Base-by-base conservation (phyloP, 2,329 filamentous ascomycete genomes). In the Aureobasidium sp. region DNA sequence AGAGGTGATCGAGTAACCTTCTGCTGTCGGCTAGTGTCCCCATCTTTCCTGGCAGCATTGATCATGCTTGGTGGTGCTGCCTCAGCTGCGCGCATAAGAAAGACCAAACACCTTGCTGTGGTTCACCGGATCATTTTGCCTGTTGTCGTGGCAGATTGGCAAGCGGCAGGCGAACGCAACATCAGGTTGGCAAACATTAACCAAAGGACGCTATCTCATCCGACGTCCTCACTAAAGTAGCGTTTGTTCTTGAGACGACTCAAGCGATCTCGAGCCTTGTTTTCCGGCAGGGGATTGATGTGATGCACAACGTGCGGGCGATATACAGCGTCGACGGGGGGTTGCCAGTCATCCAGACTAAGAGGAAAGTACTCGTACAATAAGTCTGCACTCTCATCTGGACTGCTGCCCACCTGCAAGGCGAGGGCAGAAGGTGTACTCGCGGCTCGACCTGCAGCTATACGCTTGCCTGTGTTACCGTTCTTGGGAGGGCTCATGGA, bases 291-390 rank as follows among this genome's bases (percentile, higher is more conserved):
- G 3, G 59, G 42, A 62, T 78, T 79, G 25, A 89, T 93, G 72
- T 97, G 92, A 74, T 97, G 93, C 3, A 97, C 92, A 16, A 96
- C 90, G 72, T 97, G 92, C 6, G 92, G 93, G 53, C 91, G 81
- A 72, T 96, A 96, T 16, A 96, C 87, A 5, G 91, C 91, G 73
- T 96, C 91, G 3, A 95, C 90, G 1, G 90, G 91, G 2, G 89
- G 89, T 84, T 92, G 91, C 89, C 89, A 97, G 70, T 97, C 92
- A 72, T 97, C 91, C 62, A 96, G 77, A 53, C 88, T 91, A 16
- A 97, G 79, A 0, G 92, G 92, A 66, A 97, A 97, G 71, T 97
- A 97, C 75, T 97, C 92, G 71, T 97, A 97, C 25, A 97, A 78
- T 66, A 92, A 78, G 74, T 97, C 92, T 0, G 87, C 87, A 67